Conservation (phyloP, 2,329 filamentous ascomycete species). For the Colletotrichum sp. region DNA sequence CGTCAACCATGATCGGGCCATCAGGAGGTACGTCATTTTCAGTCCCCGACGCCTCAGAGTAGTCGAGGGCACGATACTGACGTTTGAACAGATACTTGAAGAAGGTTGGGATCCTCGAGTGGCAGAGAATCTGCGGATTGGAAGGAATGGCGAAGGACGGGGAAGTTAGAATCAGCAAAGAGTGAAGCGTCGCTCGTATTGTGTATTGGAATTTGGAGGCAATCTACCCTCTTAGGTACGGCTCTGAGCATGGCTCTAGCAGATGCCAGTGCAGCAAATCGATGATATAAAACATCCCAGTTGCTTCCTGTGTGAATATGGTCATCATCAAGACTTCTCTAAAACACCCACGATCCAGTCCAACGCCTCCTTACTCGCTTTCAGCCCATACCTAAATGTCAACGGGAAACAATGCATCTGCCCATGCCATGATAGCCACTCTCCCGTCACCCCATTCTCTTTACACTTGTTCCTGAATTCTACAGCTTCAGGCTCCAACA, state of each 20-base stretch:
- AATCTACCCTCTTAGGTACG: neutral
- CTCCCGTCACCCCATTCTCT: conserved; percentile 47
- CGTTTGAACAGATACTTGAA: neutral
- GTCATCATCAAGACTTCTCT: neutral
- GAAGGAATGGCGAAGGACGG: accelerated
- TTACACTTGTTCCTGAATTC: conserved; percentile 50
- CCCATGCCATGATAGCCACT: conserved; percentile 64
- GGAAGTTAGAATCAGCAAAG: neutral
- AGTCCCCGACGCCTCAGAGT: accelerated
- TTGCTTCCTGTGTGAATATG: accelerated
- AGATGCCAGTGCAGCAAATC: accelerated
- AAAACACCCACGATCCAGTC: conserved; percentile 46
- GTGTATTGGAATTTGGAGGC: neutral
- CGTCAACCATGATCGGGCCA: neutral
- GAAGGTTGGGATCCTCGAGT: neutral
- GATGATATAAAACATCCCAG: accelerated
- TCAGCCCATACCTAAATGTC: conserved; percentile 50
- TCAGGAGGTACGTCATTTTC: neutral
- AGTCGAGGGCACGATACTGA: accelerated
- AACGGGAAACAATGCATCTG: conserved; percentile 67
- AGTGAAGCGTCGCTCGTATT: accelerated
- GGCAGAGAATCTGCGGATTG: neutral
- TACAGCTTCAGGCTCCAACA: conserved; percentile 57
- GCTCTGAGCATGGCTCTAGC: accelerated
- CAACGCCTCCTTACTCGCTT: conserved; percentile 49